Evolutionary conservation across 2,329 filamentous ascomycete genomes (phyloP), one percentile per base, ranked within the genome.

Genomic region (Thielaviopsis punctulata): DNA sequence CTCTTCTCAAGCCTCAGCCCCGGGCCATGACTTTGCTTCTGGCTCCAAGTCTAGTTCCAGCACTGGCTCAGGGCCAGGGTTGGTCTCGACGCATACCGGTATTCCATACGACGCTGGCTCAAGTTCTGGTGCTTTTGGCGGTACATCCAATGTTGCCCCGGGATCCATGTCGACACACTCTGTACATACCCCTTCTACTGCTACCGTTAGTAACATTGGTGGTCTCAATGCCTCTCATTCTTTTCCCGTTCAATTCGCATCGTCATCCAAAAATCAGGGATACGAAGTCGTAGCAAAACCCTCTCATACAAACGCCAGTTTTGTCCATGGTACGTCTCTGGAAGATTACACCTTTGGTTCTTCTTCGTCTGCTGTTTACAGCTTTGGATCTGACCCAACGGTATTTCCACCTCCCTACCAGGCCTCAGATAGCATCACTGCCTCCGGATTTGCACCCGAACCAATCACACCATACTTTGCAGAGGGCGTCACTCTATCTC

Each of bases 221-320:
- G 30, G 30, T 36, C 13, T 36, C 59, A 22, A 59, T 57, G 45
- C 45, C 44, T 18, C 25, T 7, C 15, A n/a, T 45, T 25, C 49
- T 13, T 47, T 25, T 5, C 30, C 43, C 21, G 13, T 15, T 36
- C 13, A 15, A 36, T 15, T 36, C 30, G 30, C 30, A 12, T 36
- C 30, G 30, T 36, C 30, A 9, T 36, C 30, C 30, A 41, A 36
- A 43, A 24, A 18, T 33, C 21, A 41, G 30, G 10, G 25, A 21
- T 72, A 73, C 54, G 71, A 77, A 55, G 63, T 76, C 15, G 65
- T 77, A 49, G 72, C 72, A 2, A 67, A 72, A 49, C 68, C 51
- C 3, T 39, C 13, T 12, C n/a, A 25, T 12, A 75, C 0, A 21
- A 77, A 78, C 59, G 73, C 75, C 9, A 74, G 69, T 59, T 79